phyloP scores from a whole-genome alignment of 352 stramenopile genomes.

The Pythium utonaiense region DNA sequence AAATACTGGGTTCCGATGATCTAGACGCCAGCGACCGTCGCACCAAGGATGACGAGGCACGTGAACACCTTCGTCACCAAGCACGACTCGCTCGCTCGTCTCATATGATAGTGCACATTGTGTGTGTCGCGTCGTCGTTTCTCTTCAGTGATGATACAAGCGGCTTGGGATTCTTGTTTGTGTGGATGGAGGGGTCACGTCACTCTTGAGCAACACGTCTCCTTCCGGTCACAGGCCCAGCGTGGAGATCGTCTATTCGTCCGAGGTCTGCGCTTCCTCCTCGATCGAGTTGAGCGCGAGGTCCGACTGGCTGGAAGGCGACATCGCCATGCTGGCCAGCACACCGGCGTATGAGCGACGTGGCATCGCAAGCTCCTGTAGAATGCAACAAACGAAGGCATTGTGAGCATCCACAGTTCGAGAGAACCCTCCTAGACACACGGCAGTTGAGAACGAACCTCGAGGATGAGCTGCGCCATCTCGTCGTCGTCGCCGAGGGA shows the following conservation, averaged over 20 bases:
- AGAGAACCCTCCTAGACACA: neutral
- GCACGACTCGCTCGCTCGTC: neutral
- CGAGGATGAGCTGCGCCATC: slow-evolving; percentile 70
- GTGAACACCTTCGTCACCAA: neutral
- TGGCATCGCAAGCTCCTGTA: slow-evolving; percentile 56
- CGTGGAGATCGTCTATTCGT: slow-evolving; percentile 19
- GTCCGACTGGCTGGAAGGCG: slow-evolving; percentile 47
- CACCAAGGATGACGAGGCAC: neutral
- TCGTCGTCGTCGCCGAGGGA: slow-evolving; percentile 65
- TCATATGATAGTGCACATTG: slow-evolving; percentile 10
- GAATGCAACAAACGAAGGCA: neutral
- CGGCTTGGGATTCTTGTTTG: neutral
- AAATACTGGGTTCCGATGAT: slow-evolving; percentile 23
- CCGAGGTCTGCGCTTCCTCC: slow-evolving; percentile 59
- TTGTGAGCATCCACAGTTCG: neutral
- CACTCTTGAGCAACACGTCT: neutral
- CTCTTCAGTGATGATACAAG: slow-evolving; percentile 23
- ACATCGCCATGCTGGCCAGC: slow-evolving; percentile 56
- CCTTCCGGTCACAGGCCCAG: neutral
- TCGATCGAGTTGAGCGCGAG: slow-evolving; percentile 67
- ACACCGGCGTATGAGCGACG: slow-evolving; percentile 58
- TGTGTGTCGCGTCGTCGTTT: slow-evolving; percentile 9
- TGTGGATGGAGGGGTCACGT: neutral
- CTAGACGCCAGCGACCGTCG: neutral
- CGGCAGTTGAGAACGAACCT: slow-evolving; percentile 33